Evolutionary conservation across 2,329 filamentous ascomycete species (phyloP), one percentile per base, ranked within the genome.

Genomic region (Graphilbum ipis-grandicollis): DNA sequence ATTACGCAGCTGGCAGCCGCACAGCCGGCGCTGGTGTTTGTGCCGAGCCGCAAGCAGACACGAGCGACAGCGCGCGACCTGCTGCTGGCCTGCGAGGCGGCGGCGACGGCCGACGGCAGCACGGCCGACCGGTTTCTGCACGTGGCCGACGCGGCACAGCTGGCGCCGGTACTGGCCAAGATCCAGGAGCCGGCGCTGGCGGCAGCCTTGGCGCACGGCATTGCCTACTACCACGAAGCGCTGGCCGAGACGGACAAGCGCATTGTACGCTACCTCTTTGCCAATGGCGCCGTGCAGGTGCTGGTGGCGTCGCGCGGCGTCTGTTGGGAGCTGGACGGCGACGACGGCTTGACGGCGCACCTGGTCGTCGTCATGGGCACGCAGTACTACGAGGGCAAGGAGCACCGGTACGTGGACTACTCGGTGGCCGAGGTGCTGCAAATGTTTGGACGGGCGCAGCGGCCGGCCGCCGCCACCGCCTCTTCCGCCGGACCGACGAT

Each of bases 341-440:
- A 28, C 10, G 10, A 13, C 26, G 14, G 26, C 26, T 77, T 75
- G 51, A 83, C 73, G 2, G 86, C 88, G 4, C 86, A 96, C 52
- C 65, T 98, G 13, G 86, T 96, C 13, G 71, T 98, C 34, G 77
- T 98, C 23, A 96, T 98, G 86, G 86, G 86, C 14, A 98, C 92
- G 2, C 90, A 98, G 51, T 94, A 86, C 58, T 98, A 88, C 46
- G 90, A 98, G 50, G 90, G 90, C 7, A 78, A 85, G 35, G 88
- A 98, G 57, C 92, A 98, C 55, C 79, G 92, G 42, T 98, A 98
- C 55, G 76, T 96, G 37, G 90, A 98, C 56, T 98, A 98, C 50
- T 80, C 85, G 4, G 73, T 96, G 45, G 88, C 80, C 50, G 90
- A 98, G 52, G 75, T 98, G 14, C 62, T 98, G 38, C 90, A 98